Base-by-base conservation (phyloP, 192 early-diverging fungal species). In the Phlyctochytrium planicorne region DNA sequence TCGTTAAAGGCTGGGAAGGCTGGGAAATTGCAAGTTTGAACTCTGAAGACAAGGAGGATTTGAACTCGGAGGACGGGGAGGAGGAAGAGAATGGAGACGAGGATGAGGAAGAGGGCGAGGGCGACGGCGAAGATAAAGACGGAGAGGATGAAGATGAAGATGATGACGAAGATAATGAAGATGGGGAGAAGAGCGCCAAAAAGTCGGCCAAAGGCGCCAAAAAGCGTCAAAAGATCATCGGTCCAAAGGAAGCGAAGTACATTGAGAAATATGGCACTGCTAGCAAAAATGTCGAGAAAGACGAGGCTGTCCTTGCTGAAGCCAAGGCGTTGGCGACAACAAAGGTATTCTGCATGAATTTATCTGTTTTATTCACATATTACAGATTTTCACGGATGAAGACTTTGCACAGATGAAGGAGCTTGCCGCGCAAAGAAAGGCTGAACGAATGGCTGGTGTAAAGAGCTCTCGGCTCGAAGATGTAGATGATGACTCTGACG, bases 351-450 rank as follows among this genome's bases (percentile, higher is more conserved):
- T n/a, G n/a, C n/a, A n/a, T n/a, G n/a, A n/a, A n/a, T n/a, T n/a
- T n/a, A n/a, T n/a, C n/a, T n/a, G n/a, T n/a, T 50, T 50, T 10
- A 14, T 16, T 29, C 40, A 61, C 29, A 55, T 60, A 4, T 35
- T 61, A 31, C 81, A 88, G 70, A 91, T 98, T 60, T 82, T 95
- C 53, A 96, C 94, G 40, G 88, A 91, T 33, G 91, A 93, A 30
- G 96, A 98, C 81, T 97, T 97, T 78, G 88, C 82, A 29, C 88
- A 84, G 60, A 87, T 98, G 67, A 80, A 91, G 59, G 87, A 89
- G 65, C 81, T 94, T 30, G 90, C 88, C 70, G 77, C 84, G 59
- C 75, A 88, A 29, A 72, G 84, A 52, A 88, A 91, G 62, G 83
- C 84, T 24, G 83, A 88, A 34, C 67, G 66, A 31, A 60, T 87